Conservation (phyloP, 1,139 yeast species). For the Pichia terricola region DNA sequence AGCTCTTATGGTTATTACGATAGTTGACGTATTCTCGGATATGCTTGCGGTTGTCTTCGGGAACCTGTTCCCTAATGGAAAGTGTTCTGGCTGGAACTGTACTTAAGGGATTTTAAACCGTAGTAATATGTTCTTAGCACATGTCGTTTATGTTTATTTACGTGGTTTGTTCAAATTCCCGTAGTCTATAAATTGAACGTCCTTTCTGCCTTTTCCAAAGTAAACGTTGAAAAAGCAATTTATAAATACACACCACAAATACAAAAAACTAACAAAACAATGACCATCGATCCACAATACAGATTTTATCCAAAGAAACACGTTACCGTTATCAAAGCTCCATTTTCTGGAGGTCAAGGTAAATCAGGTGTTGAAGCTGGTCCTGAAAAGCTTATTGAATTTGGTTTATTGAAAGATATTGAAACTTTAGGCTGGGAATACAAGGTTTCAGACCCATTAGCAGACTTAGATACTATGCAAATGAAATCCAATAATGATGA, state of each 20-base stretch:
- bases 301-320: constrained; percentile 45
- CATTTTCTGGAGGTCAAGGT: constrained; percentile 96
- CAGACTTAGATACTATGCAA: constrained; percentile 35
- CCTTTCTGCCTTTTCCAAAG: too few relatives aligned
- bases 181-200: too few relatives aligned
- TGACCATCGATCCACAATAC: constrained; percentile 24
- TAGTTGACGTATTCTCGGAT: too few relatives aligned
- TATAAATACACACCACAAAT: too few relatives aligned
- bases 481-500: constrained; percentile 37
- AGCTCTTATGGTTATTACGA: too few relatives aligned
- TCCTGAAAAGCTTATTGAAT: constrained; percentile 68
- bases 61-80: background rate
- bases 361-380: constrained; percentile 91
- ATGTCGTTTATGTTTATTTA: too few relatives aligned
- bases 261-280: too few relatives aligned
- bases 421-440: constrained; percentile 66
- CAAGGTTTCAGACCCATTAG: constrained; percentile 47
- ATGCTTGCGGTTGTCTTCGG: too few relatives aligned
- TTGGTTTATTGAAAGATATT: constrained; percentile 60
- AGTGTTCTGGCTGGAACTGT: background rate
- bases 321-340: constrained; percentile 67
- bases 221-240: too few relatives aligned
- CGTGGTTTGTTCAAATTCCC: too few relatives aligned
- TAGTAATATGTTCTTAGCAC: too few relatives aligned
- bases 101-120: background rate